These are phyloP conservation scores for Ophiostoma montium DNA, from an alignment of 2,329 filamentous ascomycete genomes.

Conservation along the genomic window DNA sequence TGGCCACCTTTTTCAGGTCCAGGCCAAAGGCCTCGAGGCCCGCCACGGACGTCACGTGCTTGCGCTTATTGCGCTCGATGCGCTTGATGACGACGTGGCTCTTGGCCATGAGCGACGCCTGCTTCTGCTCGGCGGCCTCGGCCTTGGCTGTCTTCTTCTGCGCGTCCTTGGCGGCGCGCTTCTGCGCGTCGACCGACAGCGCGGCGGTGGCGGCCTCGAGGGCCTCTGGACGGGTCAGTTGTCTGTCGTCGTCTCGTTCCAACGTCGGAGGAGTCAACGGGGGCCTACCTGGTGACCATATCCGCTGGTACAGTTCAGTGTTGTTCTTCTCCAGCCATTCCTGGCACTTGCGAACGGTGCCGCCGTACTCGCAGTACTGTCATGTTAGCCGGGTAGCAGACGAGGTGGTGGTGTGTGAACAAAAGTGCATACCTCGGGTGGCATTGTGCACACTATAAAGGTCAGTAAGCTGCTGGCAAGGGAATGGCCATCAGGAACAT, in stretches of 20 bases:
- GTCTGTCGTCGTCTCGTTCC: too few relatives aligned
- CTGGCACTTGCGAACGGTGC: slow-evolving; percentile 90
- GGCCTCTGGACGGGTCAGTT: slow-evolving; percentile 40
- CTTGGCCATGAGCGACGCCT: slow-evolving; percentile 67
- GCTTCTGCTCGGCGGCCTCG: slow-evolving; percentile 69
- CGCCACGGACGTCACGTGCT: slow-evolving; percentile 85
- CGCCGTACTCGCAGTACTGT: slow-evolving; percentile 98
- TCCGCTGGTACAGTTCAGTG: slow-evolving; percentile 54
- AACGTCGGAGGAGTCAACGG: too few relatives aligned
- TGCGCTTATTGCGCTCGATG: slow-evolving; percentile 95
- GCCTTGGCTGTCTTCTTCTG: slow-evolving; percentile 96
- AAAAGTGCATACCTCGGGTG: slow-evolving; percentile 42
- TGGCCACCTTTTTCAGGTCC: slow-evolving; percentile 89
- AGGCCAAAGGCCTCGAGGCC: slow-evolving; percentile 83
- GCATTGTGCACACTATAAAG: slow-evolving; percentile 44
- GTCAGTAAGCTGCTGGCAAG: too few relatives aligned
- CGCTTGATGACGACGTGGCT: slow-evolving; percentile 85
- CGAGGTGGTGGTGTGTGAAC: neutral
- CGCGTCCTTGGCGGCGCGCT: slow-evolving; percentile 89
- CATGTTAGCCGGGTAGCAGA: neutral
- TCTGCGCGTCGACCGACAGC: slow-evolving; percentile 80
- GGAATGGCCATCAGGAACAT: neutral
- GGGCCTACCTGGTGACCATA: slow-evolving; percentile 75
- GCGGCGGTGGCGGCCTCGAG: slow-evolving; percentile 72
- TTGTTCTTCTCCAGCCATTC: slow-evolving; percentile 80